Conservation (phyloP, 306 rosid genomes). For the Ochetophila trinervis region DNA sequence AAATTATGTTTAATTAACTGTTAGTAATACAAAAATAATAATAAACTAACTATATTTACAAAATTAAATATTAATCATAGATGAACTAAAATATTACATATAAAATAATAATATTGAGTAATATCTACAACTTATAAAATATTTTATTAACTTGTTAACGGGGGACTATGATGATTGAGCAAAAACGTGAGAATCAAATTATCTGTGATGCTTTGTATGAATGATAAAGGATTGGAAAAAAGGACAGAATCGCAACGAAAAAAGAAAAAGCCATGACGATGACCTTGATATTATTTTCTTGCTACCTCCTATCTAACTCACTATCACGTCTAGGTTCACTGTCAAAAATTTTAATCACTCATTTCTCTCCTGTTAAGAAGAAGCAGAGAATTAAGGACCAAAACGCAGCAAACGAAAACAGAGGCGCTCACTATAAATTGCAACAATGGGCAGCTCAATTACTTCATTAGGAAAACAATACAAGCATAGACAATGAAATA, state of each 20-base stretch:
- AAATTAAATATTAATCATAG: too few relatives aligned
- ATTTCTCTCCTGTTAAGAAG: background rate
- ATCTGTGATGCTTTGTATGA: background rate
- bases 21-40: too few relatives aligned
- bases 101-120: too few relatives aligned
- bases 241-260: background rate
- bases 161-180: too few relatives aligned
- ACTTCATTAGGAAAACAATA: background rate
- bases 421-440: background rate
- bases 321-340: conserved; percentile 31
- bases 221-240: background rate
- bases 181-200: background rate
- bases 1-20: too few relatives aligned
- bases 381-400: conserved; percentile 10
- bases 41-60: too few relatives aligned
- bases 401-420: too few relatives aligned
- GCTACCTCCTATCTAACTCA: conserved; percentile 19
- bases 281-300: conserved; percentile 15
- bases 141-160: too few relatives aligned
- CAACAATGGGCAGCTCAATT: too few relatives aligned
- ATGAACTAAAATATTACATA: too few relatives aligned
- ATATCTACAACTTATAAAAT: too few relatives aligned
- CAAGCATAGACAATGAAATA: too few relatives aligned
- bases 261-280: conserved; percentile 4
- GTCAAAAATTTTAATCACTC: background rate